phyloP scores from a whole-genome alignment of 495 filamentous ascomycete species.

The Penicillium verhagenii region DNA sequence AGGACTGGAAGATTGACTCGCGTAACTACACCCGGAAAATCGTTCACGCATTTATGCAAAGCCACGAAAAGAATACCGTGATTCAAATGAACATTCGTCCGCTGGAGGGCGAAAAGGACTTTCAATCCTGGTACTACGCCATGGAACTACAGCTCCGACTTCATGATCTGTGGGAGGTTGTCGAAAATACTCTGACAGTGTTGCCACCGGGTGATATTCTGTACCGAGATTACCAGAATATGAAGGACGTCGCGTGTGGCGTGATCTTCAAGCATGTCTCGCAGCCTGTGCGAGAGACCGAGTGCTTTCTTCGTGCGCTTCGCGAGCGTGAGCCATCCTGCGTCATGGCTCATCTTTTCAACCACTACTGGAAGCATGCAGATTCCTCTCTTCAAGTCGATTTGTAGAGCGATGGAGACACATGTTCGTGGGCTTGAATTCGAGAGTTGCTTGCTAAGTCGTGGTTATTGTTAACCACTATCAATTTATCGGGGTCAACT shows the following conservation, averaged over 20 bases:
- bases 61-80: neutral
- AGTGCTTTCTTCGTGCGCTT: conserved; percentile 1
- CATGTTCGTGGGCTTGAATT: no score
- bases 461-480: no score
- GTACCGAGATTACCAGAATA: conserved; percentile 7
- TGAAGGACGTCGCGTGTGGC: conserved; percentile 4
- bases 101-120: neutral
- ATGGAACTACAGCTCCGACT: conserved; percentile 7
- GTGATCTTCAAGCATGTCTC: conserved; percentile 13
- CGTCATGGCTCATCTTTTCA: no score
- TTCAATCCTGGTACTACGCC: neutral
- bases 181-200: neutral
- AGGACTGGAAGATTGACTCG: neutral
- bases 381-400: no score
- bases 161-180: conserved; percentile 14
- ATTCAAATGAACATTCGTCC: conserved; percentile 1
- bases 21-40: neutral
- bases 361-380: no score
- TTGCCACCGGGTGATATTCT: neutral
- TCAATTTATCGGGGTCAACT: no score
- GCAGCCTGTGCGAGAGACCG: neutral
- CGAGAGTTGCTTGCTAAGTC: no score
- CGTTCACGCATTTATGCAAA: neutral
- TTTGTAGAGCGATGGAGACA: no score
- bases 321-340: neutral